These are phyloP conservation scores for Thermothelomyces thermophilus DNA, from an alignment of 2,329 filamentous ascomycete genomes.

Conservation along the genomic window DNA sequence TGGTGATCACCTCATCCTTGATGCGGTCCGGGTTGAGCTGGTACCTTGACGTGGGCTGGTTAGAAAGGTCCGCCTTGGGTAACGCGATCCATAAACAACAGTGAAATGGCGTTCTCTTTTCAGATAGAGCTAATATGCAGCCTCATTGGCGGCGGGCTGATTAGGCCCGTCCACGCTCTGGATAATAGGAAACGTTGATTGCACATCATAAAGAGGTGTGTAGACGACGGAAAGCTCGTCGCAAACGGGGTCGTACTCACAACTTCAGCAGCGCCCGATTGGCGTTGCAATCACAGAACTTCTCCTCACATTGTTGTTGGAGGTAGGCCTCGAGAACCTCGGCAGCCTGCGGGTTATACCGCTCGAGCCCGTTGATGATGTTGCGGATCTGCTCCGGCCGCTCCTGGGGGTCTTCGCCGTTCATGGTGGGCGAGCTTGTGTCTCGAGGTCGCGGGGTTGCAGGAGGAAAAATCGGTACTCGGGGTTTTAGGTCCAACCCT, in stretches of 20 bases:
- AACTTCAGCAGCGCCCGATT: conserved; percentile 94
- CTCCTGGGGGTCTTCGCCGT: conserved; percentile 81
- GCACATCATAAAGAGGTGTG: conserved; percentile 56
- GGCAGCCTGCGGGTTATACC: conserved; percentile 98
- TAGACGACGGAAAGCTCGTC: conserved; percentile 12
- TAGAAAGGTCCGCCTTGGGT: background rate
- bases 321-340: conserved; percentile 91
- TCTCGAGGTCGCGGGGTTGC: conserved; percentile 24
- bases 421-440: conserved; percentile 43
- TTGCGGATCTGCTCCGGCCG: conserved; percentile 84
- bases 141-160: conserved; percentile 60
- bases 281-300: conserved; percentile 92
- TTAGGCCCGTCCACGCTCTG: conserved; percentile 56
- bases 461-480: conserved; percentile 20
- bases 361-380: conserved; percentile 94
- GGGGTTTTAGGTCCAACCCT: conserved; percentile 20
- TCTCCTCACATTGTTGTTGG: conserved; percentile 86
- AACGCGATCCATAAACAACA: background rate
- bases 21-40: conserved; percentile 99
- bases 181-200: conserved; percentile 98
- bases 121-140: conserved; percentile 71
- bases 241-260: conserved; percentile 54
- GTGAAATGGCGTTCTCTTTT: conserved; percentile 31
- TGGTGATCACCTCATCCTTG: conserved; percentile 95
- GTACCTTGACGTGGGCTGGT: conserved; percentile 58